Base-by-base conservation (phyloP, 2,329 filamentous ascomycete genomes). In the Chaetomium sp. region DNA sequence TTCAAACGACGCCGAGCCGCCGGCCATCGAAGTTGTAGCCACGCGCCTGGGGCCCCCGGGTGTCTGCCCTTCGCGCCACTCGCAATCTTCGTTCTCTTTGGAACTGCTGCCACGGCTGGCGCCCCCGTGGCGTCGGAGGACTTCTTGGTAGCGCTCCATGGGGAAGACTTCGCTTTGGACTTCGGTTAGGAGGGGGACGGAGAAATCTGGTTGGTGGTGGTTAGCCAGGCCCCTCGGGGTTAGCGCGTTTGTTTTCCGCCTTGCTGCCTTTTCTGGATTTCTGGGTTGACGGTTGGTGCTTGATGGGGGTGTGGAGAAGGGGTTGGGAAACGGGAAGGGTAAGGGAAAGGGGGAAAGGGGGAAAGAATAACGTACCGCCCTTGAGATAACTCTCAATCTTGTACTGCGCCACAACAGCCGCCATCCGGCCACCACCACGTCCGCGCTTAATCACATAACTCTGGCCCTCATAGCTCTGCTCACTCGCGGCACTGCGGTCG, bases 301-400 rank as follows among this genome's bases (percentile, higher is more conserved):
- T 27, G 19, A 27, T 27, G 19, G 19, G 19, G 19, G 19, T 27
- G 19, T 27, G 19, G 19, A 3, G 19, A 27, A 27, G 19, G 19
- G 19, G 19, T 27, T 27, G 19, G 19, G 5, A n/a, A 37, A 6
- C n/a, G n/a, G n/a, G n/a, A n/a, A n/a, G n/a, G n/a, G n/a, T n/a
- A 36, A 9, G 32, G 41, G 27, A 27, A 9, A 14, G 19, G 14
- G 27, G 10, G 45, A 12, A 12, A 7, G 7, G n/a, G 6, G 40
- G 40, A 9, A 8, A 42, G 14, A 19, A 19, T 14, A 14, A 51
- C 56, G 14, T 42, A 61, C 61, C 59, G 38, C 61, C 61, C 44
- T 52, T 41, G 12, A 63, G 55, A 56, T 61, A 63, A 6, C 55
- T 58, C 45, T 63, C 61, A 36, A 61, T 58, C 53, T 53, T 61